phyloP scores from a whole-genome alignment of 139 green algal genomes.

The Picochlorum costavermella region DNA sequence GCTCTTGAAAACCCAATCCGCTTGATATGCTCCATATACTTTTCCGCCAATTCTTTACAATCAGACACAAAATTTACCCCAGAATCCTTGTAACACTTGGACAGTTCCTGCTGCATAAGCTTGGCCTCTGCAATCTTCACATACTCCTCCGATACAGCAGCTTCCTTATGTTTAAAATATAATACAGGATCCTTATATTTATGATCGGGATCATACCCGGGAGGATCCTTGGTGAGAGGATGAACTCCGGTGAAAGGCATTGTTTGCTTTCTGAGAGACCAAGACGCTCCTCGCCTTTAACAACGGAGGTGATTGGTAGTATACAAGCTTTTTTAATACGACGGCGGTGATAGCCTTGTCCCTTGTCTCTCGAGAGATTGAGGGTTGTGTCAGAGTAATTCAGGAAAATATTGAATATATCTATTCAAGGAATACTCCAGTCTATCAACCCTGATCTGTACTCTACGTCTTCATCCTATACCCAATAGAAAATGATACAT shows the following conservation, averaged over 20 bases:
- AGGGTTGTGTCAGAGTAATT: too few species aligned
- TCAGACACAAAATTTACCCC: constrained; percentile 27
- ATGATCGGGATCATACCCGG: constrained; percentile 20
- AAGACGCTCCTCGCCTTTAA: too few species aligned
- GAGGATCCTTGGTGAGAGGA: constrained; percentile 10
- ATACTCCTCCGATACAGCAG: constrained; percentile 20
- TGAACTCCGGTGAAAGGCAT: constrained; percentile 14
- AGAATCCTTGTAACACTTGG: constrained; percentile 31
- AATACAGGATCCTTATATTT: constrained; percentile 30
- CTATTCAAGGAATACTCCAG: too few species aligned
- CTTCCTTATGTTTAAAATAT: constrained; percentile 33
- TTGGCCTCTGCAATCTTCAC: constrained; percentile 36
- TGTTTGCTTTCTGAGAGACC: not conserved
- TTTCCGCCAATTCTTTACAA: constrained; percentile 21
- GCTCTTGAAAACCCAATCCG: constrained; percentile 23
- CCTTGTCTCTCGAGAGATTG: too few species aligned
- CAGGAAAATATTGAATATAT: too few species aligned
- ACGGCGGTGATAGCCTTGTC: too few species aligned
- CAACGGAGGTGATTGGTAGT: too few species aligned
- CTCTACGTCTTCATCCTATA: too few species aligned
- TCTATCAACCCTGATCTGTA: too few species aligned
- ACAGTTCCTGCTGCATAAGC: constrained; percentile 24
- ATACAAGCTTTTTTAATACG: too few species aligned
- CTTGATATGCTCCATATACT: constrained; percentile 30
- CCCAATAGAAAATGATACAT: too few species aligned